A percentile compares a stretch with the other conserved stretches of the same genome.
These are phyloP conservation scores for Litsea cubeba DNA, from an alignment of 164 flowering plant species.

Conservation along the genomic window DNA sequence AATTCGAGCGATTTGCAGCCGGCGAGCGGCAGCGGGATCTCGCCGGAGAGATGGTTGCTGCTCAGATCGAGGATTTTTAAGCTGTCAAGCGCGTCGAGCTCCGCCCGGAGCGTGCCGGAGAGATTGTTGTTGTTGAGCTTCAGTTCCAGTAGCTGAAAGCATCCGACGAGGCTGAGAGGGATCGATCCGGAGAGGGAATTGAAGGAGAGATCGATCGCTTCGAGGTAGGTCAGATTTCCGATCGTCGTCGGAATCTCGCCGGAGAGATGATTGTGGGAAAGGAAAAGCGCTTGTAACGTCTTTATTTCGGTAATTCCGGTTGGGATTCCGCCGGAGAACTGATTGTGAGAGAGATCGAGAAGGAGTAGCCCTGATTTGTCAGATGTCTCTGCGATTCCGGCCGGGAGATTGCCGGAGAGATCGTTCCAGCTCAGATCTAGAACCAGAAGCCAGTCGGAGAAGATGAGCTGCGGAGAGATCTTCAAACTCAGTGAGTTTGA, in stretches of 20 bases:
- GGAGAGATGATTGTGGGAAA: conserved; percentile 64
- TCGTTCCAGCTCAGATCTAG: conserved; percentile 78
- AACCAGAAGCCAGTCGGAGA: conserved; percentile 57
- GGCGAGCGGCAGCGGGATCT: conserved; percentile 87
- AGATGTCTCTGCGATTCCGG: conserved; percentile 42
- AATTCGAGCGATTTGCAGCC: conserved; percentile 89
- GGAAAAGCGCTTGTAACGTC: conserved; percentile 77
- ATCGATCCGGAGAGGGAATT: conserved; percentile 72
- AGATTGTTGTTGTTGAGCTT: conserved; percentile 72
- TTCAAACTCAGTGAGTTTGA: conserved; percentile 45
- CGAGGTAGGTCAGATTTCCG: conserved; percentile 86
- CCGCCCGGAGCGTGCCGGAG: conserved; percentile 81
- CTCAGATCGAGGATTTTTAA: conserved; percentile 76
- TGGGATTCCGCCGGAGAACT: conserved; percentile 71
- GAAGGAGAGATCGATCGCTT: conserved; percentile 81
- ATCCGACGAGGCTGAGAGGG: conserved; percentile 81
- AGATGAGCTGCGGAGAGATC: conserved; percentile 66
- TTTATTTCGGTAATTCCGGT: conserved; percentile 62
- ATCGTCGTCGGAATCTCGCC: conserved; percentile 82
- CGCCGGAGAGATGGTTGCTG: conserved; percentile 74
- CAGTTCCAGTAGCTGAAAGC: conserved; percentile 82
- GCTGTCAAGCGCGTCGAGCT: conserved; percentile 84
- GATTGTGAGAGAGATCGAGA: conserved; percentile 77
- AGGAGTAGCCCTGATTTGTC: conserved; percentile 74
- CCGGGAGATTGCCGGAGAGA: conserved; percentile 68